These are phyloP conservation scores for Physaria fendleri DNA, from an alignment of 345 rosid species.

Conservation along the genomic window DNA sequence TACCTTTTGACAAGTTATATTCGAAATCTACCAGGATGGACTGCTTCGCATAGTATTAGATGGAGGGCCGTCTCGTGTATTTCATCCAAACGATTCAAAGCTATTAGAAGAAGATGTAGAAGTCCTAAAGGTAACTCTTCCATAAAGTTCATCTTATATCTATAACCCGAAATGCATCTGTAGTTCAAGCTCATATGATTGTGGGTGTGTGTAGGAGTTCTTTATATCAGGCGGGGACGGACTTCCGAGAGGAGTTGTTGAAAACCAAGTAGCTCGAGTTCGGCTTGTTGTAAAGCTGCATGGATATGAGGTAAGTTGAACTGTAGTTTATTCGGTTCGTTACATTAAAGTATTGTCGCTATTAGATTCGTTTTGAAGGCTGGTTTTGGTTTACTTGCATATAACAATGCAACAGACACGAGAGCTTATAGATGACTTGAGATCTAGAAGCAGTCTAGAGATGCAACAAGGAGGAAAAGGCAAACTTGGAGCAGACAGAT, in stretches of 20 bases:
- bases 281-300: conserved; percentile 74
- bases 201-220: conserved; percentile 55
- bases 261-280: conserved; percentile 88
- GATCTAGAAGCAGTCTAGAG: conserved; percentile 50
- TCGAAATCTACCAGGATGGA: conserved; percentile 58
- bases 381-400: no score
- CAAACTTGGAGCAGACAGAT: conserved; percentile 74
- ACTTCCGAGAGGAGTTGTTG: conserved; percentile 95
- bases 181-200: neutral
- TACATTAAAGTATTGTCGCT: no score
- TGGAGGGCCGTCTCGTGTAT: conserved; percentile 77
- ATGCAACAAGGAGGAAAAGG: conserved; percentile 54
- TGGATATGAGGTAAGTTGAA: conserved; percentile 65
- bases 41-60: conserved; percentile 78
- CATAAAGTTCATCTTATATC: neutral
- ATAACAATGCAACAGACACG: conserved; percentile 56
- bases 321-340: neutral
- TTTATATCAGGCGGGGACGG: conserved; percentile 97
- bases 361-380: no score
- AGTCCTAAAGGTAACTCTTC: conserved; percentile 62
- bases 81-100: conserved; percentile 63
- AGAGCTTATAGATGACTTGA: conserved; percentile 77
- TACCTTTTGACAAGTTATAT: neutral
- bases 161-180: neutral
- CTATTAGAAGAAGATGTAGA: conserved; percentile 82